Evolutionary conservation across 768 basidiomycete genomes (phyloP).

Genomic region (Amylocystis lapponica): DNA sequence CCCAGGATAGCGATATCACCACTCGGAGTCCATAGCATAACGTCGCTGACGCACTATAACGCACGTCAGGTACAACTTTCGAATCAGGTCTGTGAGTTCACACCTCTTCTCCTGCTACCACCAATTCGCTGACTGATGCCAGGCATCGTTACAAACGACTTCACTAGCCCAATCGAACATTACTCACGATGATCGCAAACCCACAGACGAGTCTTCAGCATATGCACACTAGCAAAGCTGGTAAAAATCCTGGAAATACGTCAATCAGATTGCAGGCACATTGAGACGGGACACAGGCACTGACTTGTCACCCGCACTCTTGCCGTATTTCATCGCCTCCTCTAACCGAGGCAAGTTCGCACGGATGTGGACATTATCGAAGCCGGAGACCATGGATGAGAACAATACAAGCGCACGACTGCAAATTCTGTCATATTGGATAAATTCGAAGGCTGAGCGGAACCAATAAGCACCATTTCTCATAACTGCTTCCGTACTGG

Average conservation of each 20-base stretch:
- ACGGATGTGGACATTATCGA: conserved; percentile 60
- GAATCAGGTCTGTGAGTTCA: conserved; percentile 1
- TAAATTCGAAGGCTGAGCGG: not conserved
- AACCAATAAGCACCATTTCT: conserved; percentile 50
- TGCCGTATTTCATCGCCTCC: conserved; percentile 58
- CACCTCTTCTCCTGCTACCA: conserved; percentile 58
- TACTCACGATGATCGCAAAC: conserved; percentile 57
- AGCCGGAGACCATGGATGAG: conserved; percentile 59
- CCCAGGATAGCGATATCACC: conserved; percentile 49
- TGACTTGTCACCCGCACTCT: conserved; percentile 63
- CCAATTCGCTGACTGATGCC: conserved; percentile 49
- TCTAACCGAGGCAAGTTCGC: conserved; percentile 56
- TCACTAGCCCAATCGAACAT: not conserved
- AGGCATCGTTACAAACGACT: conserved; percentile 2
- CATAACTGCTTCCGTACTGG: conserved; percentile 52
- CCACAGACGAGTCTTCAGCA: conserved; percentile 47
- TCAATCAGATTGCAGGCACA: not conserved
- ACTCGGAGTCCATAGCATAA: conserved; percentile 48
- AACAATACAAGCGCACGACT: conserved; percentile 61
- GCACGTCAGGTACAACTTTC: conserved; percentile 1
- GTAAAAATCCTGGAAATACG: conserved; percentile 47
- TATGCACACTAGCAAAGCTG: conserved; percentile 52
- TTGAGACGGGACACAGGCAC: conserved; percentile 2
- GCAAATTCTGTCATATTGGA: conserved; percentile 1
- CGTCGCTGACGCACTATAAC: conserved; percentile 50